A percentile compares a stretch with the other conserved stretches of the same genome.
These are phyloP conservation scores for Coleophoma crateriformis DNA, from an alignment of 2,329 filamentous ascomycete species.

Conservation along the genomic window DNA sequence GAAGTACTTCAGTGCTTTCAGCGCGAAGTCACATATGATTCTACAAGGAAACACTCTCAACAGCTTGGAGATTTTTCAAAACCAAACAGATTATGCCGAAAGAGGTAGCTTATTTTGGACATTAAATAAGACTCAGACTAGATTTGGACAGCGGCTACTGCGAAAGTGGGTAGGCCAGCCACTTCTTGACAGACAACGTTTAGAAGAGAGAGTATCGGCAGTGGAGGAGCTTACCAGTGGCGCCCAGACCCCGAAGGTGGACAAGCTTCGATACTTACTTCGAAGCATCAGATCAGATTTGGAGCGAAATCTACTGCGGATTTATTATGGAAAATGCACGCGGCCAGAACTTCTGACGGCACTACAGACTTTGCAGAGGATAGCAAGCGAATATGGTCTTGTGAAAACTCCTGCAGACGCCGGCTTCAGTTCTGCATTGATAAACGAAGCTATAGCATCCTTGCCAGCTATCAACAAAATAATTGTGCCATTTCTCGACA, in stretches of 20 bases:
- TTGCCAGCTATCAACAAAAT: constrained; percentile 72
- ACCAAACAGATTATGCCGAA: constrained; percentile 78
- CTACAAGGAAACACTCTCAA: constrained; percentile 92
- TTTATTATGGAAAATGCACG: constrained; percentile 96
- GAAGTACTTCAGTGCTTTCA: constrained; percentile 96
- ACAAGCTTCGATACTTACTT: constrained; percentile 69
- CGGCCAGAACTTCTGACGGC: constrained; percentile 81
- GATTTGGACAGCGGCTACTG: constrained; percentile 80
- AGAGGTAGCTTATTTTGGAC: constrained; percentile 95
- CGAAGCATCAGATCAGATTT: constrained; percentile 71
- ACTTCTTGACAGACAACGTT: constrained; percentile 65
- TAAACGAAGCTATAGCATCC: constrained; percentile 66
- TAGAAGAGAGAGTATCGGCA: constrained; percentile 76
- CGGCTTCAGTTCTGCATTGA: constrained; percentile 65
- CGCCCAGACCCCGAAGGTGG: constrained; percentile 59
- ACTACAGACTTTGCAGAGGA: constrained; percentile 77
- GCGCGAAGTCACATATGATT: constrained; percentile 89
- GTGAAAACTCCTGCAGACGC: constrained; percentile 60
- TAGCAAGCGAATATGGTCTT: constrained; percentile 69
- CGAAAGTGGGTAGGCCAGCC: constrained; percentile 95
- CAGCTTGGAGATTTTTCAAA: constrained; percentile 92
- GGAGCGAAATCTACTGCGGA: constrained; percentile 87
- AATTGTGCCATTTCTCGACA: constrained; percentile 71
- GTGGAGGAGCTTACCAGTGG: constrained; percentile 79
- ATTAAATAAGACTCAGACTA: constrained; percentile 84